Evolutionary conservation across 208 protist genomes (phyloP).

Genomic region (Trypanosoma cruzi): DNA sequence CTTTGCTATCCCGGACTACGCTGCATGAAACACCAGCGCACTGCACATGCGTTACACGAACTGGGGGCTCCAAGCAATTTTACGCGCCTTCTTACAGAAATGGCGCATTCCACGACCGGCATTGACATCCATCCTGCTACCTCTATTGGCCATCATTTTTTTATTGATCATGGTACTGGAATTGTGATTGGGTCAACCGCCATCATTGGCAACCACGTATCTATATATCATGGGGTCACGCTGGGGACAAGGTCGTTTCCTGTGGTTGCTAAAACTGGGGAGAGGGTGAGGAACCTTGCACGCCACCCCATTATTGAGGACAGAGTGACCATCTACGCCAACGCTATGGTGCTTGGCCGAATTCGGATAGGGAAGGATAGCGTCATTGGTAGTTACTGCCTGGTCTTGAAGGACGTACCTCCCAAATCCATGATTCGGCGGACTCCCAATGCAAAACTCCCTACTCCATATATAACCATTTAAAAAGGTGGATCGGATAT

Average conservation of each 20-base stretch:
- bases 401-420: conserved; percentile 56
- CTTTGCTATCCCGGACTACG: conserved; percentile 75
- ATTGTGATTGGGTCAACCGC: conserved; percentile 89
- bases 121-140: conserved; percentile 92
- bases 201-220: conserved; percentile 79
- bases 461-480: conserved; percentile 52
- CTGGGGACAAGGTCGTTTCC: conserved; percentile 80
- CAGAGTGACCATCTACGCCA: conserved; percentile 80
- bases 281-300: conserved; percentile 50
- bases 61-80: conserved; percentile 72
- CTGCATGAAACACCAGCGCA: conserved; percentile 76
- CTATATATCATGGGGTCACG: conserved; percentile 87
- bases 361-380: conserved; percentile 76
- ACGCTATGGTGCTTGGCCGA: conserved; percentile 78
- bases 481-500: conserved; percentile 60
- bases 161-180: conserved; percentile 92
- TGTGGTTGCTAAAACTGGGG: conserved; percentile 46
- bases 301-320: conserved; percentile 91
- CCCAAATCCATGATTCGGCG: conserved; percentile 58
- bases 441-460: conserved; percentile 36
- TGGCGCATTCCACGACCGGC: conserved; percentile 62
- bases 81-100: conserved; percentile 75
- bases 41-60: conserved; percentile 66
- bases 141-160: conserved; percentile 81
- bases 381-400: conserved; percentile 77